Evolutionary conservation across 257 asterid genomes (phyloP).

Genomic region (Lithospermum erythrorhizon): DNA sequence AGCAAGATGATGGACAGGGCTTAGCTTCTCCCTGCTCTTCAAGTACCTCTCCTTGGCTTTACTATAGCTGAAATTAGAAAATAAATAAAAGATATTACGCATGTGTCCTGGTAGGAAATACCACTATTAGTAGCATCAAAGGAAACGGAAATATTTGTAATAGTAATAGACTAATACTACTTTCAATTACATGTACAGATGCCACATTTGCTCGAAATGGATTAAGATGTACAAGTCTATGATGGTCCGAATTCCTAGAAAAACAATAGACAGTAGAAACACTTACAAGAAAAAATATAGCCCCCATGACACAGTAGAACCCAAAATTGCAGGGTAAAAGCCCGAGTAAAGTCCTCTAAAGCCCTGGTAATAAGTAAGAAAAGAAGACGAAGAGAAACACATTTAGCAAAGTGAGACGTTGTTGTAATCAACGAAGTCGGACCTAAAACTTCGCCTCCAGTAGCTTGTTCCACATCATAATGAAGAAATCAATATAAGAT

Average conservation of each 20-base stretch:
- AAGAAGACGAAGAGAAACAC: conserved; percentile 3
- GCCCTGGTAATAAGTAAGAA: conserved; percentile 38
- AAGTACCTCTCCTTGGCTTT: conserved; percentile 80
- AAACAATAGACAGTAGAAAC: conserved; percentile 1
- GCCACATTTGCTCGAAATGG: neutral
- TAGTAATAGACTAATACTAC: neutral
- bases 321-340: conserved; percentile 94
- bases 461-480: neutral
- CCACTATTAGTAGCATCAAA: neutral
- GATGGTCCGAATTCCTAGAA: neutral
- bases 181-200: neutral
- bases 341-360: conserved; percentile 88
- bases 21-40: conserved; percentile 53
- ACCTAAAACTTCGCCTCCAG: neutral
- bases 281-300: conserved; percentile 93
- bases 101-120: conserved; percentile 5
- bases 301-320: conserved; percentile 94
- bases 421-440: neutral
- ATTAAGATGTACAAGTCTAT: neutral
- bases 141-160: neutral
- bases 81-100: conserved; percentile 5
- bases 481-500: neutral
- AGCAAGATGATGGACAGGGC: conserved; percentile 83
- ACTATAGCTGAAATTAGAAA: conserved; percentile 55
- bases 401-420: neutral